Evolutionary conservation across 1,284 basidiomycete genomes (phyloP), one percentile per base, ranked within the genome.

Genomic region (Trichosporon sp.): DNA sequence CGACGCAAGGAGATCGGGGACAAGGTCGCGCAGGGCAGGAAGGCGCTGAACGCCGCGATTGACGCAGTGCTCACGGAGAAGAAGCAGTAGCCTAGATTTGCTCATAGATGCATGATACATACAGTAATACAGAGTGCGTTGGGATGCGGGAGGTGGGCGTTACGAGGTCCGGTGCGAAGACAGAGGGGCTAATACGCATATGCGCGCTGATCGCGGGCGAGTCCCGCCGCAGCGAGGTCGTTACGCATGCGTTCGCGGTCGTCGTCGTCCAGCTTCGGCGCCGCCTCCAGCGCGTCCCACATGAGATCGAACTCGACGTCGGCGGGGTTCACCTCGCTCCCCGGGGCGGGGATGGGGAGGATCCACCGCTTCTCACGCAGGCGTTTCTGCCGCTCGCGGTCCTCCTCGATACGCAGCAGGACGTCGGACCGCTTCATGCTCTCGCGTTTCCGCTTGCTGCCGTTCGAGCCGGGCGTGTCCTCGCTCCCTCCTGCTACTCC

Each of bases 321-420:
- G 70, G 93, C 85, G 4, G 90, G 86, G 21, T 88, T 71, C 21
- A 86, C 86, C 40, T 85, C 85, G 1, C 37, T 7, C 6, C 48
- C 66, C 7, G 69, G 76, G 65, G 79, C 72, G 4, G 81, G 81
- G 64, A 83, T 78, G 54, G 84, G 83, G 32, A 96, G 90, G 37
- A 97, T 94, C 95, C 96, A 98, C 66, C 94, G 89, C 21, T 93
- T 89, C 82, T 98, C 95, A 59, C 94, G 89, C 1, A 98, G 87
- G 1, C 95, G 89, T 83, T 98, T 97, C 80, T 98, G 95, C 75
- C 96, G 88, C 80, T 98, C 95, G 1, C 95, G 88, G 81, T 98
- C 96, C 78, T 96, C 95, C 81, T 98, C 95, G 73, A 98, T 96
- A 3, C 94, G 90, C 63, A 91, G 90, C 74, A 94, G 88, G 32